phyloP scores from a whole-genome alignment of 352 stramenopile species.

The Plasmopara muralis region DNA sequence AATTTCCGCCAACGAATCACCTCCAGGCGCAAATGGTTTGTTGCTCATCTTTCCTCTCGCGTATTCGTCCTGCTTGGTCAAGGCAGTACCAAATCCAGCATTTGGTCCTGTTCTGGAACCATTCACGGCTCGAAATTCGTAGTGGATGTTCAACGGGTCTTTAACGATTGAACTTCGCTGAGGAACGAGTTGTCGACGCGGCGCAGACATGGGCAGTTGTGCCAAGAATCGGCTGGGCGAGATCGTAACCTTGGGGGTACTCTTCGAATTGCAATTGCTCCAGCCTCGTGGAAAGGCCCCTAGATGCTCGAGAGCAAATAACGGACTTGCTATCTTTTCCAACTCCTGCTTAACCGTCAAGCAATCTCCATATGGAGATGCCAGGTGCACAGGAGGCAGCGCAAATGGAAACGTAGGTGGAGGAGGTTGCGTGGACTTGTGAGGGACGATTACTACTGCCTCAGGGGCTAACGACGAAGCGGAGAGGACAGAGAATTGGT shows the following conservation, averaged over 20 bases:
- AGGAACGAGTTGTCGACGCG: constrained; percentile 49
- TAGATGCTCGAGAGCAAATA: constrained; percentile 41
- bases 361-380: constrained; percentile 28
- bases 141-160: constrained; percentile 42
- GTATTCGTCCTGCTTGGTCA: constrained; percentile 77
- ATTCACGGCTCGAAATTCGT: constrained; percentile 52
- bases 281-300: constrained; percentile 25
- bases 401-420: constrained; percentile 25
- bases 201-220: constrained; percentile 63
- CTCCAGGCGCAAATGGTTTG: constrained; percentile 60
- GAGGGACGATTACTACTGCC: constrained; percentile 39
- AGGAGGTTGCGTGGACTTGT: constrained; percentile 1
- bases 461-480: constrained; percentile 39
- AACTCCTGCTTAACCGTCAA: constrained; percentile 22
- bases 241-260: constrained; percentile 14
- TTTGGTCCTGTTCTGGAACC: constrained; percentile 24
- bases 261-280: constrained; percentile 9
- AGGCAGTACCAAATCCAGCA: constrained; percentile 52
- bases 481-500: constrained; percentile 40
- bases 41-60: constrained; percentile 74
- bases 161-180: constrained; percentile 40
- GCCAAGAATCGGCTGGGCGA: constrained; percentile 49
- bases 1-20: constrained; percentile 44
- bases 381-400: constrained; percentile 31
- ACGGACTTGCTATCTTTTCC: constrained; percentile 20